Conservation (phyloP, 805 yeast genomes). For the Yarrowia divulgata region DNA sequence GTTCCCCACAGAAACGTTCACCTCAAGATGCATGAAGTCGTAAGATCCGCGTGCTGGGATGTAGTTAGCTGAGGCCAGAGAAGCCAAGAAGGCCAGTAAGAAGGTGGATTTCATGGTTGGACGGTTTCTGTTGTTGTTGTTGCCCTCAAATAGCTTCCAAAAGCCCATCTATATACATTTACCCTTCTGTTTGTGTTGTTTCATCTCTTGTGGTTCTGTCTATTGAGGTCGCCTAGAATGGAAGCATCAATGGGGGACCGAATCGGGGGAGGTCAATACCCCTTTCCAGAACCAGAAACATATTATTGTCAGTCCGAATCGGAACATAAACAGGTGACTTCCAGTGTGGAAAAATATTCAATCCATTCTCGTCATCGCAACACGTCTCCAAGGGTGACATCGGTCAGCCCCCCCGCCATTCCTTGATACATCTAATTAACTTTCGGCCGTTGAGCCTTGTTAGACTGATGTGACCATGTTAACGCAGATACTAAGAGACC, state of each 20-base stretch:
- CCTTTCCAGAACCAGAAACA: not conserved
- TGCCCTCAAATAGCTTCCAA: not conserved
- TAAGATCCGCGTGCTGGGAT: not conserved
- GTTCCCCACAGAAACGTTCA: not conserved
- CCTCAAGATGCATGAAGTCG: not conserved
- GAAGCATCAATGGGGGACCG: not conserved
- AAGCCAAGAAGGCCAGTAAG: not conserved
- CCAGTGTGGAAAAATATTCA: not conserved
- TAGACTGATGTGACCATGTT: not conserved
- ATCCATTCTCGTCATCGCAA: not conserved
- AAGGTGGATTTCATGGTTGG: not conserved
- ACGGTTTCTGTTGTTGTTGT: not conserved
- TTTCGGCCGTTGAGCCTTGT: slow-evolving; percentile 17
- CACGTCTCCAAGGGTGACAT: not conserved
- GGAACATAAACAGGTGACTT: not conserved
- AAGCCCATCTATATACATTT: slow-evolving; percentile 12
- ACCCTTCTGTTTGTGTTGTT: not conserved
- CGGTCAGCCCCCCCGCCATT: not conserved
- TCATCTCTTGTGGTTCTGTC: not conserved
- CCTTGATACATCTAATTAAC: not conserved
- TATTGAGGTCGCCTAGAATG: not conserved
- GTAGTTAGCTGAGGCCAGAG: slow-evolving; percentile 14
- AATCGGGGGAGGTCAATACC: not conserved
- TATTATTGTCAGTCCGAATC: not conserved
- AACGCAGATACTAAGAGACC: not conserved